These are phyloP conservation scores for Grosmannia clavigera DNA, from an alignment of 2,329 filamentous ascomycete genomes.

Conservation along the genomic window DNA sequence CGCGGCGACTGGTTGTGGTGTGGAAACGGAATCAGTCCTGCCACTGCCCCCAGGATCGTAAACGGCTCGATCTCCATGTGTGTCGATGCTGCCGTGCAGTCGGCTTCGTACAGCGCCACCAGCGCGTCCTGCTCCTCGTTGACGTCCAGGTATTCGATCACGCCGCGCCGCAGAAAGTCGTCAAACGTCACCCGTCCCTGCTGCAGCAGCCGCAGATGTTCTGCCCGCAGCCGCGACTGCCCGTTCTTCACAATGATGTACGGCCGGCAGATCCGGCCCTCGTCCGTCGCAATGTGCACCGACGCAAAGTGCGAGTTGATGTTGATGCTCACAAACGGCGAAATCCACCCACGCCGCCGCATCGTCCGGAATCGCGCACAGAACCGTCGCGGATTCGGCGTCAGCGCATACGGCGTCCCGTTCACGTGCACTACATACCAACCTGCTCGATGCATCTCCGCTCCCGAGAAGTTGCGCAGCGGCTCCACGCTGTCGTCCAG, in stretches of 20 bases:
- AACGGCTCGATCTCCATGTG: constrained; percentile 98
- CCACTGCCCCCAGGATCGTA: constrained; percentile 88
- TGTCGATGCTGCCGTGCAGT: constrained; percentile 73
- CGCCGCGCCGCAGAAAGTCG: constrained; percentile 77
- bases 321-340: constrained; percentile 92
- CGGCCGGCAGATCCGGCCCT: constrained; percentile 90
- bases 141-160: constrained; percentile 94
- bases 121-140: constrained; percentile 97
- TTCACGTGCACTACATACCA: constrained; percentile 91
- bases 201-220: constrained; percentile 70
- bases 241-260: constrained; percentile 90
- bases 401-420: constrained; percentile 83
- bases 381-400: constrained; percentile 76
- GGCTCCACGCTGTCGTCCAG: constrained; percentile 75
- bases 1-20: constrained; percentile 98
- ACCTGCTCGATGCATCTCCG: constrained; percentile 74
- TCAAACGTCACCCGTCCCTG: constrained; percentile 82
- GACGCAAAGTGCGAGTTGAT: constrained; percentile 88
- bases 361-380: constrained; percentile 74
- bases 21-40: constrained; percentile 91
- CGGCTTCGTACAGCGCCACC: constrained; percentile 77
- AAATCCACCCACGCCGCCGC: constrained; percentile 80
- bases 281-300: constrained; percentile 91
- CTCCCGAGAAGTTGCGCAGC: constrained; percentile 57
- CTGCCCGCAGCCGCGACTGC: constrained; percentile 64